Evolutionary conservation across 2,329 filamentous ascomycete species (phyloP), one percentile per base, ranked within the genome.

Genomic region (Hypoxylon sp.): DNA sequence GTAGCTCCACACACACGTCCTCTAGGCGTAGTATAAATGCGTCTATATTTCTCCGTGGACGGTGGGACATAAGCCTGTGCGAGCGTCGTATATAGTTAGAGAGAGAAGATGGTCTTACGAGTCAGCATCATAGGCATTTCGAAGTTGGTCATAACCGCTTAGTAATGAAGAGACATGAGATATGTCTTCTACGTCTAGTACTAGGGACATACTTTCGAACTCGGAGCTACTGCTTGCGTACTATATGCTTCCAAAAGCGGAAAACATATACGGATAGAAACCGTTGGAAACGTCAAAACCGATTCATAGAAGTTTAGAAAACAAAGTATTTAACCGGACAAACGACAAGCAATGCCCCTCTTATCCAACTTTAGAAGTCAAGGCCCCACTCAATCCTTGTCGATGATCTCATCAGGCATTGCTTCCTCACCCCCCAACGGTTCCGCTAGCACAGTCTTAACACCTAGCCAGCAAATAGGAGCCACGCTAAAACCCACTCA

Each of bases 321-420:
- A 21, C 17, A 36, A 13, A 17, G 49, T 52, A 25, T 63, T 66
- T 66, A 63, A 48, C 66, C 58, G 66, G 58, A 60, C 45, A 41
- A 34, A 14, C 34, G 43, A 64, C 55, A 19, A 49, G n/a, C 32
- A 14, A 11, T 51, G 49, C 25, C 53, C 60, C 45, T 65, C 59
- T 45, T 52, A 25, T 62, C 59, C 58, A 66, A 58, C 28, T 45
- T 32, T 61, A 25, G 56, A 53, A 60, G 45, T 28, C 19, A 41
- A 58, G 45, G 56, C 63, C 68, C 65, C 65, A 66, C 63, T 38
- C 60, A 36, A 68, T 68, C 65, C 68, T 38, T 7, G 68, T 56
- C 60, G 32, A 55, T 70, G 68, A 70, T 57, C 34, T 70, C 68
- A 70, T 66, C 53, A 32, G 34, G 43, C 60, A 21, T 63, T 52